phyloP scores from a whole-genome alignment of 306 rosid species.

The Trifolium subterraneum region DNA sequence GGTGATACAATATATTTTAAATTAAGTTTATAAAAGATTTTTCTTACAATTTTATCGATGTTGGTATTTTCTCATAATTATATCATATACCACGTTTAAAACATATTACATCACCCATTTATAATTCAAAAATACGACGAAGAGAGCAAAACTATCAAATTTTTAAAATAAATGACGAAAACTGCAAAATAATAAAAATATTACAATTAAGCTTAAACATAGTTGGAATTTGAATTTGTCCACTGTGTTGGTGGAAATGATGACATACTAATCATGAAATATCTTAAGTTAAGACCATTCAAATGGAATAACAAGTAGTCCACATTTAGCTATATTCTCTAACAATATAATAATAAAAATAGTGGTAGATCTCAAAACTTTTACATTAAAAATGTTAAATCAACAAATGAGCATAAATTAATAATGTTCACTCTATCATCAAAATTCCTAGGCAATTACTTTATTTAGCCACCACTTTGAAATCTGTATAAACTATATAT shows the following conservation, averaged over 20 bases:
- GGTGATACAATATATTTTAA: no score
- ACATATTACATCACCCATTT: no score
- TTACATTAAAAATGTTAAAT: constrained; percentile 16
- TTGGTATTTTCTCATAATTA: no score
- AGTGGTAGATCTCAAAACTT: constrained; percentile 15
- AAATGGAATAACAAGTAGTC: constrained; percentile 63
- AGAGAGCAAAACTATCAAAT: no score
- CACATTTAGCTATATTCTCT: constrained; percentile 45
- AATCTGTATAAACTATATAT: not conserved
- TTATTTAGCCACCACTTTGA: not conserved
- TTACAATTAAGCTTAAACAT: not conserved
- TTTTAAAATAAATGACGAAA: no score
- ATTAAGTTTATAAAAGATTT: no score
- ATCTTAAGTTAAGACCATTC: constrained; percentile 78
- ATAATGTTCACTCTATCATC: not conserved
- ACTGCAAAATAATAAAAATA: no score
- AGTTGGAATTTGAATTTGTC: constrained; percentile 64
- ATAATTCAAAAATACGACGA: no score
- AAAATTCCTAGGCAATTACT: not conserved
- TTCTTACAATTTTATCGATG: no score
- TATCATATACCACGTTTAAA: no score
- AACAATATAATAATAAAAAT: constrained; percentile 19
- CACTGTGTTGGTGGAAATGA: constrained; percentile 68
- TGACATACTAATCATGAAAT: constrained; percentile 62
- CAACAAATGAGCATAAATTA: constrained; percentile 12